Conservation (phyloP, 768 basidiomycete species). For the Tylopilus subfusipes region DNA sequence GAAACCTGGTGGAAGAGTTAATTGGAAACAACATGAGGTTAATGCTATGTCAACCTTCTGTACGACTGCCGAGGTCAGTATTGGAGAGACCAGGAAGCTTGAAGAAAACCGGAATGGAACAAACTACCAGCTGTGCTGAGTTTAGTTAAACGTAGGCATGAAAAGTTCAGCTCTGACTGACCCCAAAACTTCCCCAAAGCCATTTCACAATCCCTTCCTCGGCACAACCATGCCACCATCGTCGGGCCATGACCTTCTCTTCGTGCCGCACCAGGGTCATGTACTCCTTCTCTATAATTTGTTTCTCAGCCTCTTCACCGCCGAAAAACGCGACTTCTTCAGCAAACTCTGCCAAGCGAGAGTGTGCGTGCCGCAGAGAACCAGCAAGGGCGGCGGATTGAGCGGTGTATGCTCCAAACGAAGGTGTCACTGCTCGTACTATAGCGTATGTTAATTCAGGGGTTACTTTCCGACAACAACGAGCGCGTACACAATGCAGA, state of each 20-base stretch:
- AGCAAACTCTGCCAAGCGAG: constrained; percentile 81
- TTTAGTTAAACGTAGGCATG: constrained; percentile 5
- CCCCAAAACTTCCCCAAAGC: constrained; percentile 94
- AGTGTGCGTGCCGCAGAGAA: constrained; percentile 86
- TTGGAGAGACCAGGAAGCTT: constrained; percentile 66
- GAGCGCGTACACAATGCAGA: constrained; percentile 71
- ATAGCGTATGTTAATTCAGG: constrained; percentile 5
- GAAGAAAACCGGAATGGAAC: constrained; percentile 93
- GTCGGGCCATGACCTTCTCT: constrained; percentile 69
- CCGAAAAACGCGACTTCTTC: constrained; percentile 89
- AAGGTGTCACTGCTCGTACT: constrained; percentile 88
- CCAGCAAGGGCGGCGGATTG: constrained; percentile 86
- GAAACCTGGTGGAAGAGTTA: constrained; percentile 55
- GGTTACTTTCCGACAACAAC: neutral
- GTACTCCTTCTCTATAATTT: constrained; percentile 86
- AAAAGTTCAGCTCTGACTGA: constrained; percentile 37
- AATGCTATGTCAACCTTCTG: constrained; percentile 60
- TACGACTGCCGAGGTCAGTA: constrained; percentile 78
- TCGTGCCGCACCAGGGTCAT: constrained; percentile 82
- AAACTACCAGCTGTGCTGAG: constrained; percentile 63
- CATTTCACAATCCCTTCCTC: constrained; percentile 97
- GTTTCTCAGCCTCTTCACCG: constrained; percentile 87
- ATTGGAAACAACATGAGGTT: neutral
- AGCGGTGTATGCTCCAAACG: constrained; percentile 89
- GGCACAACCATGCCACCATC: constrained; percentile 87